Base-by-base conservation (phyloP, 805 yeast genomes). In the Peterozyma toletana region DNA sequence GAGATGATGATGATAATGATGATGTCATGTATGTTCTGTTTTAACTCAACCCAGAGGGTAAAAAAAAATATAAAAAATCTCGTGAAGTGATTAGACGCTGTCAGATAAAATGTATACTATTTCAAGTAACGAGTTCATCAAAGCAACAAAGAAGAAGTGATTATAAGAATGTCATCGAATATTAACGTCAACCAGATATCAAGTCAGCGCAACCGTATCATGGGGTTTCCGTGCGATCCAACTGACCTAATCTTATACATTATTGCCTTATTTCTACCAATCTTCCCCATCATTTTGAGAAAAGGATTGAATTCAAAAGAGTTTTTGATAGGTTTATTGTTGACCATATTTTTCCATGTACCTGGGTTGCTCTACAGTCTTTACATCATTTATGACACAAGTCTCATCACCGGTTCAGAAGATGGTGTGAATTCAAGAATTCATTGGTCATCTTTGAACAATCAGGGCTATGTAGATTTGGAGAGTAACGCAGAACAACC, bases 241-340 rank as follows among this genome's bases (percentile, higher is more conserved):
- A 46, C 71, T 3, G 90, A 84, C 56, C 56, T 79, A n/a, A 57
- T 78, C 11, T 72, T 85, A 13, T 77, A 80, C 45, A 50, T 79
- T 1, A 56, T 80, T 7, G 81, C 87, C 2, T 70, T 83, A 40
- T 67, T 84, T 41, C 70, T 81, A 55, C 93, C 95, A 2, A 93
- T 93, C 0, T 66, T 84, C 11, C 86, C 90, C 0, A 89, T 85
- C 10, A 62, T 79, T 59, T 68, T 82, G 33, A 70, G 88, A 55
- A 64, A 78, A 39, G 93, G 93, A 1, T 42, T 75, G 13, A 78
- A 77, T 51, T 67, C 83, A 2, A 55, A 64, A 31, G 86, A 83
- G 50, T 64, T 77, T 13, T 46, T 67, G 30, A 57, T 75, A 18
- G 63, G 68, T 42, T 56, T 73, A 21, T 39, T 70, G 27, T 63